phyloP scores from a whole-genome alignment of 805 yeast species.

The Saturnispora ahearnii region DNA sequence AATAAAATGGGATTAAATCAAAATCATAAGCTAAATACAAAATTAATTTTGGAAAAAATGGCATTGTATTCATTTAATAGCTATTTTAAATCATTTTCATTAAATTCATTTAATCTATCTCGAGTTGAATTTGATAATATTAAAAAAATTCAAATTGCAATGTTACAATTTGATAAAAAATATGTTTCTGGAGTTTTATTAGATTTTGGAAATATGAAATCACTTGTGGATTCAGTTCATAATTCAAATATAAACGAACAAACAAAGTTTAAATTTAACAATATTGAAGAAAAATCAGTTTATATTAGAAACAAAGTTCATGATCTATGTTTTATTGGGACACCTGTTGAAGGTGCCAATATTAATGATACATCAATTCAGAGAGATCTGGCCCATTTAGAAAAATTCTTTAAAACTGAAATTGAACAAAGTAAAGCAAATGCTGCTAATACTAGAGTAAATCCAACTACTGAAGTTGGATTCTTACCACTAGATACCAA shows the following conservation, averaged over 20 bases:
- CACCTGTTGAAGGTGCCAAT: background rate
- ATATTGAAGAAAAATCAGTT: background rate
- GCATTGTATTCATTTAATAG: background rate
- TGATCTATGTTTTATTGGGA: background rate
- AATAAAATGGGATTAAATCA: background rate
- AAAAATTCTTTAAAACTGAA: background rate
- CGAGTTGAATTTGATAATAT: background rate
- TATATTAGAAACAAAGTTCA: background rate
- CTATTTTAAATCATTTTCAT: background rate
- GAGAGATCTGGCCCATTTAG: background rate
- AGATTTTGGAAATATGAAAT: background rate
- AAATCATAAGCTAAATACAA: background rate
- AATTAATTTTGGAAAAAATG: background rate
- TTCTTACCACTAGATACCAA: no score
- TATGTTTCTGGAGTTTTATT: background rate
- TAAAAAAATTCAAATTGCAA: background rate
- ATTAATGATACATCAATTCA: background rate
- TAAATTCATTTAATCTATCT: background rate
- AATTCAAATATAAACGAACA: background rate
- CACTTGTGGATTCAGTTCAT: background rate
- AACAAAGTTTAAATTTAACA: background rate
- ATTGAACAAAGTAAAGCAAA: background rate
- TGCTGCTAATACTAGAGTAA: background rate
- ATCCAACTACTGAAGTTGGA: no score
- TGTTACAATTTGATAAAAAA: background rate